These are phyloP conservation scores for Lasiosphaeria hispida DNA, from an alignment of 495 filamentous ascomycete species.

Conservation along the genomic window DNA sequence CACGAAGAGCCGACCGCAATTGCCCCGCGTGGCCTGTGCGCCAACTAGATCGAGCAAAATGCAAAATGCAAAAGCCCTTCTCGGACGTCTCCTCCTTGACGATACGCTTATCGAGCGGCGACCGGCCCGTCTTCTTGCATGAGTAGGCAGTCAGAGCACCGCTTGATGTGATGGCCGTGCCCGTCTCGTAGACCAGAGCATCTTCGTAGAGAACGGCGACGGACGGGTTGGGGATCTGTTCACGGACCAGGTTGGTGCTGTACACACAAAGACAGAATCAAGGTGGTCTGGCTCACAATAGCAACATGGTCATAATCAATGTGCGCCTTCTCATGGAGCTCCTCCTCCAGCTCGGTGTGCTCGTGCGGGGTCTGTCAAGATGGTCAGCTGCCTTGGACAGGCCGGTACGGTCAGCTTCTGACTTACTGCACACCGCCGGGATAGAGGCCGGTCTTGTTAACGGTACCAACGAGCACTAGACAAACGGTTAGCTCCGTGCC, in stretches of 20 bases:
- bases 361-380: conserved; percentile 71
- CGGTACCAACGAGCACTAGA: conserved; percentile 70
- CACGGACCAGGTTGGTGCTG: no score
- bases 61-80: conserved; percentile 89
- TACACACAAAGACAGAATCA: no score
- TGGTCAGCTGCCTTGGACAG: conserved; percentile 9
- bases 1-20: conserved; percentile 2
- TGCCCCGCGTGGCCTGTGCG: conserved; percentile 1
- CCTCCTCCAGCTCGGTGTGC: conserved; percentile 94
- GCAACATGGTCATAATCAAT: conserved; percentile 99
- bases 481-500: no score
- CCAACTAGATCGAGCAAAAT: conserved; percentile 3
- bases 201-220: conserved; percentile 97
- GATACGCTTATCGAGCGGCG: conserved; percentile 93
- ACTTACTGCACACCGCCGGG: conserved; percentile 89
- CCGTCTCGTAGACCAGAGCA: conserved; percentile 97
- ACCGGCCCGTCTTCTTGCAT: conserved; percentile 95
- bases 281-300: conserved; percentile 59
- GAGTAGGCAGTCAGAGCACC: conserved; percentile 97
- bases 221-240: conserved; percentile 81
- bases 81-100: conserved; percentile 88
- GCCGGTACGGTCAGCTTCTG: no score
- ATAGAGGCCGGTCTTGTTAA: conserved; percentile 86
- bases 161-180: conserved; percentile 91
- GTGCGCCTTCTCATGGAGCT: conserved; percentile 96